Conservation (phyloP, 371 early-diverging fungal genomes). For the Quaeritorhiza haematococci region DNA sequence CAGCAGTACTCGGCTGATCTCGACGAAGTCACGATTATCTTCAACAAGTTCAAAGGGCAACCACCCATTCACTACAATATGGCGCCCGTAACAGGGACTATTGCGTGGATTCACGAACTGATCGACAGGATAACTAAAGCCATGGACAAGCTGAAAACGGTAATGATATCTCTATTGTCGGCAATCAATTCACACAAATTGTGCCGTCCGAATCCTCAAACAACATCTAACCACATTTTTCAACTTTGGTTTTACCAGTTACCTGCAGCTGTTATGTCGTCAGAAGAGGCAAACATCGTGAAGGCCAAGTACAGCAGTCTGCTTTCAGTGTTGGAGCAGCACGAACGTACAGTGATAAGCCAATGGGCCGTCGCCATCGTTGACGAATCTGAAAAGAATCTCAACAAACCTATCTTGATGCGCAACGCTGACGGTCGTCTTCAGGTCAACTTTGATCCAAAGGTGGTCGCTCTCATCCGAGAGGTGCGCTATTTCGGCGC, state of each 20-base stretch:
- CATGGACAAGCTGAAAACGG: conserved; percentile 51
- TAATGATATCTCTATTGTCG: conserved; percentile 12
- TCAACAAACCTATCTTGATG: conserved; percentile 47
- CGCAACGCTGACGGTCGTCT: conserved; percentile 27
- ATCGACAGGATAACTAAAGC: conserved; percentile 47
- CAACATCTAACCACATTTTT: not conserved
- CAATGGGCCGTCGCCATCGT: conserved; percentile 46
- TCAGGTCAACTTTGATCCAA: conserved; percentile 58
- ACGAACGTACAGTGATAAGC: conserved; percentile 40
- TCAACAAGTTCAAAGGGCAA: conserved; percentile 35
- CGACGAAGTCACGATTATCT: conserved; percentile 44
- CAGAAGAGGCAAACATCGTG: conserved; percentile 45
- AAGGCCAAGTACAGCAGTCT: conserved; percentile 41
- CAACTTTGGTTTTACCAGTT: not conserved
- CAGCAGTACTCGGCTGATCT: conserved; percentile 42
- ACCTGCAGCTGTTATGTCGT: conserved; percentile 39
- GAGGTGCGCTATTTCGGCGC: conserved; percentile 56
- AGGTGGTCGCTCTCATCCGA: conserved; percentile 53
- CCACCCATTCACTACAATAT: conserved; percentile 61
- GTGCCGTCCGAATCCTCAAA: not conserved
- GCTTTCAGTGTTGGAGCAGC: conserved; percentile 29
- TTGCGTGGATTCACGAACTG: conserved; percentile 52
- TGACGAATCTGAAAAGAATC: conserved; percentile 52
- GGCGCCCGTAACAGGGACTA: conserved; percentile 56
- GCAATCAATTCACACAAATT: not conserved